Conservation (phyloP, 768 basidiomycete genomes). For the Suillus cothurnatus region DNA sequence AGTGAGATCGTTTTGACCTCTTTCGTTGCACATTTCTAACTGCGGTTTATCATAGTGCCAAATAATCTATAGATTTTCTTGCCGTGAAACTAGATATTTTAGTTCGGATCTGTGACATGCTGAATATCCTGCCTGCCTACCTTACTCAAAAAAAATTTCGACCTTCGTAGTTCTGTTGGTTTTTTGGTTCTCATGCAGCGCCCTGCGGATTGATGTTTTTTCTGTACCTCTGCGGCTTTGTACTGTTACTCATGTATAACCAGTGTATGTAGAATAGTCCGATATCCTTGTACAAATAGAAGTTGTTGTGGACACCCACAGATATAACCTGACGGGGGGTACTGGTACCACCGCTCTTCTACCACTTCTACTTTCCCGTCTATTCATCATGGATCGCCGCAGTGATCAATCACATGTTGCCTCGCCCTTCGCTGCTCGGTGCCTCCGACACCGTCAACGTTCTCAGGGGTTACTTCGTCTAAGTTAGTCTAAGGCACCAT, state of each 20-base stretch:
- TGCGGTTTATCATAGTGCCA: neutral
- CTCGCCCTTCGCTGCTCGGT: constrained; percentile 81
- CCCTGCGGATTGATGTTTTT: neutral
- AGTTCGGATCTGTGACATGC: neutral
- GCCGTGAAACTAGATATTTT: neutral
- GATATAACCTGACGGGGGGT: neutral
- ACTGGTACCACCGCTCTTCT: constrained; percentile 26
- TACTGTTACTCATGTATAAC: neutral
- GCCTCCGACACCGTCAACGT: constrained; percentile 88
- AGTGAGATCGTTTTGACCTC: neutral
- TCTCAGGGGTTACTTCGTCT: constrained; percentile 86
- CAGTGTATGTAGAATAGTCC: neutral
- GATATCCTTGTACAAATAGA: neutral
- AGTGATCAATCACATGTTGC: constrained; percentile 73
- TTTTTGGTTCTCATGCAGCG: neutral
- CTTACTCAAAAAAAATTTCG: neutral
- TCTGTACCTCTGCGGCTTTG: neutral
- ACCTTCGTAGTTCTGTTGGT: neutral
- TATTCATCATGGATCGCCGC: constrained; percentile 52
- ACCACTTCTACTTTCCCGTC: constrained; percentile 34
- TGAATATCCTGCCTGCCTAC: neutral
- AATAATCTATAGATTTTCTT: neutral
- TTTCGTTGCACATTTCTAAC: no score
- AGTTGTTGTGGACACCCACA: neutral
- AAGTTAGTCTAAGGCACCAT: constrained; percentile 62